phyloP scores from a whole-genome alignment of 2,329 filamentous ascomycete genomes.

The Ceratocystis harringtonii region DNA sequence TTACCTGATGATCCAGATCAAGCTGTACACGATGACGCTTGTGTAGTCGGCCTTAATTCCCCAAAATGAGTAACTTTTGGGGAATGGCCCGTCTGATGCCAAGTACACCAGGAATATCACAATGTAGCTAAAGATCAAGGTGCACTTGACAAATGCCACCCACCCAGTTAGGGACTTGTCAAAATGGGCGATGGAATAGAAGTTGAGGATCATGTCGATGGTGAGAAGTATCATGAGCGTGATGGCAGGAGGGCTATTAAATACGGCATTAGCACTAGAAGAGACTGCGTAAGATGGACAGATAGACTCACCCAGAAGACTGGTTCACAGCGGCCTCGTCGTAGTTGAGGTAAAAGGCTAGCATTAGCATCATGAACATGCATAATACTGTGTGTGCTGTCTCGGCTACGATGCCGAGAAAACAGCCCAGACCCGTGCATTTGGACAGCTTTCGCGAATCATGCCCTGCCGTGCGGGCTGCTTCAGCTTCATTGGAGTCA shows the following conservation, averaged over 20 bases:
- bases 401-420: conserved; percentile 23
- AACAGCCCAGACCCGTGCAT: not conserved
- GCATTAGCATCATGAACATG: conserved; percentile 23
- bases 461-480: not conserved
- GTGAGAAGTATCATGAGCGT: conserved; percentile 24
- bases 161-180: conserved; percentile 24
- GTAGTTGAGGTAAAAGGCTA: conserved; percentile 24
- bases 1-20: conserved; percentile 27
- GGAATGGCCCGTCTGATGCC: conserved; percentile 26
- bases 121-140: conserved; percentile 25
- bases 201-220: conserved; percentile 26
- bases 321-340: conserved; percentile 19
- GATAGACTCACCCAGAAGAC: conserved; percentile 6
- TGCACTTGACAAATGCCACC: conserved; percentile 23
- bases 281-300: not conserved
- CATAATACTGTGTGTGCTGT: conserved; percentile 24
- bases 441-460: not conserved
- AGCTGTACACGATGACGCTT: conserved; percentile 25
- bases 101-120: conserved; percentile 26
- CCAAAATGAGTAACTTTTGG: conserved; percentile 27
- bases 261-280: conserved; percentile 2
- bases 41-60: conserved; percentile 22
- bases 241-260: conserved; percentile 22
- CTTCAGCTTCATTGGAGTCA: not conserved
- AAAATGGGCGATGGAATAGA: conserved; percentile 24